Conservation (phyloP, 2,329 filamentous ascomycete genomes). For the Pestalotiopsis sp. region DNA sequence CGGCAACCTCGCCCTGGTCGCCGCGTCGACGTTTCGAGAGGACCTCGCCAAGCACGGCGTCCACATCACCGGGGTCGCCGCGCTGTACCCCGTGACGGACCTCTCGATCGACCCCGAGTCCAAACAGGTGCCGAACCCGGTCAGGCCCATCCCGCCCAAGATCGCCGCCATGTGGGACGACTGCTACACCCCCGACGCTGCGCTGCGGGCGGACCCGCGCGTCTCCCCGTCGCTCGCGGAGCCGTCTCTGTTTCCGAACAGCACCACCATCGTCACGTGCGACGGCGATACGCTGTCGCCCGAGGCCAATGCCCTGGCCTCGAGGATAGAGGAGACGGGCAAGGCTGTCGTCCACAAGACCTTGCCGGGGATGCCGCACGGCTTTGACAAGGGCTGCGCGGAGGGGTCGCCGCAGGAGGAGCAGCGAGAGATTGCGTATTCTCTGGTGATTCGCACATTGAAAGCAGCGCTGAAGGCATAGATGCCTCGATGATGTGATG, state of each 20-base stretch:
- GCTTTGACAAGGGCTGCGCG: constrained; percentile 15
- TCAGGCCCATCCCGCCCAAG: constrained; percentile 14
- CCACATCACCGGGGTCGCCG: constrained; percentile 9
- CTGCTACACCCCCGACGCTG: constrained; percentile 19
- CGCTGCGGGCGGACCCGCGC: constrained; percentile 15
- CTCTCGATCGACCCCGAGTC: constrained; percentile 15
- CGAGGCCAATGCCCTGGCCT: constrained; percentile 15
- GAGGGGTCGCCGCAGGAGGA: constrained; percentile 11
- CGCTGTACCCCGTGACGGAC: constrained; percentile 17
- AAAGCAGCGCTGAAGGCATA: neutral
- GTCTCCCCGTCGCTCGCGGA: constrained; percentile 18
- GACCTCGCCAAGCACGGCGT: neutral
- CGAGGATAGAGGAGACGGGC: neutral
- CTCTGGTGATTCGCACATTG: neutral
- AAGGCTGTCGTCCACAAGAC: constrained; percentile 12
- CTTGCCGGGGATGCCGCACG: constrained; percentile 15
- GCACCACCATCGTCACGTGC: constrained; percentile 17
- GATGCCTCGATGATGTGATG: neutral
- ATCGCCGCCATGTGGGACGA: constrained; percentile 17
- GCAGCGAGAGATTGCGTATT: constrained; percentile 12
- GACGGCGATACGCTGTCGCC: constrained; percentile 18
- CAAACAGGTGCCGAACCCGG: constrained; percentile 17
- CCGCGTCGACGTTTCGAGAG: neutral
- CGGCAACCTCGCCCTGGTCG: constrained; percentile 11
- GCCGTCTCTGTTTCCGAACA: constrained; percentile 16